These are phyloP conservation scores for Graphilbum ipis-grandicollis DNA, from an alignment of 2,329 filamentous ascomycete genomes.

Conservation along the genomic window DNA sequence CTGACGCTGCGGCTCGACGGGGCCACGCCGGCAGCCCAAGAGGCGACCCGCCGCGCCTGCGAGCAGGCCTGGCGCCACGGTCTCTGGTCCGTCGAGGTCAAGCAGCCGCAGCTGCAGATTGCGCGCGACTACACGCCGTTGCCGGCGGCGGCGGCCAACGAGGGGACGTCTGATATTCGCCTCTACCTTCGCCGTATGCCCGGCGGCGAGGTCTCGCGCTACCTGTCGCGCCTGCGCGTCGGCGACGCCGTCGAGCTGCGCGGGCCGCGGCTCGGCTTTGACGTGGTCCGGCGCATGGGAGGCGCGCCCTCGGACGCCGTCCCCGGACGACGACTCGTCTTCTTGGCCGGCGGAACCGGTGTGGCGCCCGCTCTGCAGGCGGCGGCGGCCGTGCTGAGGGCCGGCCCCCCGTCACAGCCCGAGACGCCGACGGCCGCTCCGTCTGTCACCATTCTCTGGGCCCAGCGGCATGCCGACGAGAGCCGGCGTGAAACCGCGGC, in stretches of 20 bases:
- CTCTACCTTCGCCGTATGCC: constrained; percentile 66
- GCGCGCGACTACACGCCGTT: constrained; percentile 82
- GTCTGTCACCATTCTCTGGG: constrained; percentile 68
- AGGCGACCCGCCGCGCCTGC: constrained; percentile 25
- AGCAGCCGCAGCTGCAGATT: constrained; percentile 88
- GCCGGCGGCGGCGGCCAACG: constrained; percentile 22
- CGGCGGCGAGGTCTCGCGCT: constrained; percentile 72
- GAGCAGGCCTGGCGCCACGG: constrained; percentile 25
- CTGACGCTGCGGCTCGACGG: constrained; percentile 36
- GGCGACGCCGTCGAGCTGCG: constrained; percentile 56
- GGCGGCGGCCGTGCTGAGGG: constrained; percentile 39
- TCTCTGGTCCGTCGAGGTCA: constrained; percentile 80
- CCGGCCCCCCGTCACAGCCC: too few species aligned
- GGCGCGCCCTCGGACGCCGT: constrained; percentile 15
- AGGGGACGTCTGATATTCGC: constrained; percentile 23
- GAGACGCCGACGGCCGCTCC: not conserved
- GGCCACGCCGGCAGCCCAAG: constrained; percentile 4
- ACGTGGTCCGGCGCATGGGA: constrained; percentile 21
- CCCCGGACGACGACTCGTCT: constrained; percentile 41
- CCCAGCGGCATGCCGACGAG: constrained; percentile 50
- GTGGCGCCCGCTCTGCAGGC: constrained; percentile 80
- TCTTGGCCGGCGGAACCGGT: constrained; percentile 83
- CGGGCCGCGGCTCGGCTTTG: constrained; percentile 59
- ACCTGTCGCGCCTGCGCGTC: constrained; percentile 47
- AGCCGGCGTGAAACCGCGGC: constrained; percentile 34